Evolutionary conservation across 2,329 filamentous ascomycete genomes (phyloP).

Genomic region (Verruconis gallopava): DNA sequence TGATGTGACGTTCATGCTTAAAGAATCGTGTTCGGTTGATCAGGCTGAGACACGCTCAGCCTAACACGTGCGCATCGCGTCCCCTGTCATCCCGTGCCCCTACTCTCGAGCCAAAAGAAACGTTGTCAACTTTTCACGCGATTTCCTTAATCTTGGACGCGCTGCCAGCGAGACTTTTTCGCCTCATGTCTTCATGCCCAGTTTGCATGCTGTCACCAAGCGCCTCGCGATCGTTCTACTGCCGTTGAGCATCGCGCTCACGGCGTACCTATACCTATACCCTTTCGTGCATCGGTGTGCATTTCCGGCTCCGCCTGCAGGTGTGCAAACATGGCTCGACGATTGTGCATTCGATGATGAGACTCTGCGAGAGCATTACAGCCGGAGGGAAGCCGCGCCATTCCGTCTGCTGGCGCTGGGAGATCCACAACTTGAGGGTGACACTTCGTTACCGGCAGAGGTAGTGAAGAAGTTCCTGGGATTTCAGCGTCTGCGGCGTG

Average conservation of each 20-base stretch:
- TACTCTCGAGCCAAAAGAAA: no score
- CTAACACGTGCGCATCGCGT: no score
- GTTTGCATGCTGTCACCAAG: background rate
- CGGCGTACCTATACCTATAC: constrained; percentile 76
- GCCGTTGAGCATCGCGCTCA: constrained; percentile 56
- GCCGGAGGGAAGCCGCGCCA: constrained; percentile 39
- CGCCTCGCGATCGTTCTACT: constrained; percentile 38
- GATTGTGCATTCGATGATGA: constrained; percentile 1
- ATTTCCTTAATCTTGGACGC: no score
- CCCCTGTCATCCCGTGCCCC: no score
- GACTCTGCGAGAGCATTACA: constrained; percentile 25
- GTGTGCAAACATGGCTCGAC: constrained; percentile 4
- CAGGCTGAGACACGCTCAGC: no score
- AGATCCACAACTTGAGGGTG: constrained; percentile 88
- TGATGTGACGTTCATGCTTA: no score
- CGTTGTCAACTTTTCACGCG: no score
- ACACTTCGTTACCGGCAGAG: constrained; percentile 59
- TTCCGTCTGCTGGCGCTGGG: constrained; percentile 81
- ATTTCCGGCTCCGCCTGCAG: constrained; percentile 45
- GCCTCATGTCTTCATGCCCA: background rate
- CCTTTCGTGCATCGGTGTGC: constrained; percentile 67
- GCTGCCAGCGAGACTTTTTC: no score
- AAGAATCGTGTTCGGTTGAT: no score
- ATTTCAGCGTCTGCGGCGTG: constrained; percentile 25
- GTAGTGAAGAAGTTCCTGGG: constrained; percentile 32